These are phyloP conservation scores for Xylona heveae DNA, from an alignment of 495 filamentous ascomycete species.

Conservation along the genomic window DNA sequence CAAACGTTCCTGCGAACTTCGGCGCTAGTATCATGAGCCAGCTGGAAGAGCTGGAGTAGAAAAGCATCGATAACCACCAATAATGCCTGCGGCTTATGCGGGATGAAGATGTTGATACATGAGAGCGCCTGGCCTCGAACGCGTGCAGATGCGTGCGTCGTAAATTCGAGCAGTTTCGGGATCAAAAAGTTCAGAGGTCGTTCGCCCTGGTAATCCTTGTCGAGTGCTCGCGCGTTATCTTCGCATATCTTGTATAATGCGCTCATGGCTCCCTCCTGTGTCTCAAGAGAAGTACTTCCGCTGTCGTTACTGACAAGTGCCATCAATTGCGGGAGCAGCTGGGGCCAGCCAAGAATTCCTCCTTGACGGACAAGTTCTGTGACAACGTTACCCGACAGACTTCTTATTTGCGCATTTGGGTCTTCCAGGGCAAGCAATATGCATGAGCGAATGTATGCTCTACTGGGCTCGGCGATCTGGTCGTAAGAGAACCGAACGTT, in stretches of 20 bases:
- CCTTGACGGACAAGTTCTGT: slow-evolving; percentile 80
- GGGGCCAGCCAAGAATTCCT: slow-evolving; percentile 77
- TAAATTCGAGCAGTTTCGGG: slow-evolving; percentile 78
- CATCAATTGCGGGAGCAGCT: slow-evolving; percentile 64
- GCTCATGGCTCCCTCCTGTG: slow-evolving; percentile 85
- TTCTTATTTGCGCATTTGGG: slow-evolving; percentile 59
- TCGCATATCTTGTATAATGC: slow-evolving; percentile 90
- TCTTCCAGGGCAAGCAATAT: slow-evolving; percentile 66
- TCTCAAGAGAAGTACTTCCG: slow-evolving; percentile 40
- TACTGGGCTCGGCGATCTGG: slow-evolving; percentile 43
- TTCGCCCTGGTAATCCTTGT: slow-evolving; percentile 68
- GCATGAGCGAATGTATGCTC: slow-evolving; percentile 56
- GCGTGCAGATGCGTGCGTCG: slow-evolving; percentile 45
- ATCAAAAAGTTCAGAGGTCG: slow-evolving; percentile 74
- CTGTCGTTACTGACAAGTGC: slow-evolving; percentile 49
- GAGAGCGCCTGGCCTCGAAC: slow-evolving; percentile 61
- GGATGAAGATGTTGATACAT: slow-evolving; percentile 78
- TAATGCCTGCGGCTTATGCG: slow-evolving; percentile 56
- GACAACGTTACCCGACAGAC: slow-evolving; percentile 77
- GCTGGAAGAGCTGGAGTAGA: slow-evolving; percentile 57
- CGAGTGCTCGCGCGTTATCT: slow-evolving; percentile 73
- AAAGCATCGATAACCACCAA: slow-evolving; percentile 57
- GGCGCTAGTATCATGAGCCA: slow-evolving; percentile 49
- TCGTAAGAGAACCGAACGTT: slow-evolving; percentile 54
- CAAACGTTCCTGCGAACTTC: slow-evolving; percentile 84